Percentiles rank a stretch among this genome's conserved stretches.
Conservation (phyloP, 1,139 yeast species). For the Saccharomyces hybrid region DNA sequence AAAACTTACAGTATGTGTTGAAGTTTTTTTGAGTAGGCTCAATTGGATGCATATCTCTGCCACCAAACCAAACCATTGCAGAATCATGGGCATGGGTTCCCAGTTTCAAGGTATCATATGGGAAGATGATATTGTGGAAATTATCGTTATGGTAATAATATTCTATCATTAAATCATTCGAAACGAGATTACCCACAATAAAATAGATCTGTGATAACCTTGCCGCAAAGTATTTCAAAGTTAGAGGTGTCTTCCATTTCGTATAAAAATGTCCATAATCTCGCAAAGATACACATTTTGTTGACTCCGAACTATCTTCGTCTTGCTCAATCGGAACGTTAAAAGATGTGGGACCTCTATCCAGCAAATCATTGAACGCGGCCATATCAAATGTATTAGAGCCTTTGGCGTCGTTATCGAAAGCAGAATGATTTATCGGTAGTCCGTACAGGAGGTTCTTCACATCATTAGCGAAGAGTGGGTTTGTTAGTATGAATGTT, state of each 20-base stretch:
- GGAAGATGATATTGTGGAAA: conserved; percentile 37
- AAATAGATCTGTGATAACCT: conserved; percentile 45
- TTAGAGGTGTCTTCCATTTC: conserved; percentile 48
- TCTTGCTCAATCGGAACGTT: neutral
- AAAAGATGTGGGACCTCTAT: neutral
- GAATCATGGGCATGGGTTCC: conserved; percentile 32
- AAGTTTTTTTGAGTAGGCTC: conserved; percentile 30
- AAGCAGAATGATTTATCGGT: conserved; percentile 38
- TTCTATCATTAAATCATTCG: conserved; percentile 42
- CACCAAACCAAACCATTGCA: conserved; percentile 49
- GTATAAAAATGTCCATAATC: conserved; percentile 22
- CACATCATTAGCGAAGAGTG: conserved; percentile 39
- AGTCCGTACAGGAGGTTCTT: conserved; percentile 41
- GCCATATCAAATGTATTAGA: conserved; percentile 13
- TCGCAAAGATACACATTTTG: neutral
- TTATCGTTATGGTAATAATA: conserved; percentile 40
- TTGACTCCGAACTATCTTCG: neutral
- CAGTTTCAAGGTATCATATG: conserved; percentile 33
- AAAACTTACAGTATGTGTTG: conserved; percentile 41
- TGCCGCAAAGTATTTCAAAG: conserved; percentile 49
- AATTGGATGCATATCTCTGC: conserved; percentile 38
- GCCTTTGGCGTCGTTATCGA: conserved; percentile 28
- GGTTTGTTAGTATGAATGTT: conserved; percentile 35
- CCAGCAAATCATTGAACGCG: conserved; percentile 7
- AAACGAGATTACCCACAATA: conserved; percentile 33